Base-by-base conservation (phyloP, 1,284 basidiomycete genomes). In the Puccinia polysora region DNA sequence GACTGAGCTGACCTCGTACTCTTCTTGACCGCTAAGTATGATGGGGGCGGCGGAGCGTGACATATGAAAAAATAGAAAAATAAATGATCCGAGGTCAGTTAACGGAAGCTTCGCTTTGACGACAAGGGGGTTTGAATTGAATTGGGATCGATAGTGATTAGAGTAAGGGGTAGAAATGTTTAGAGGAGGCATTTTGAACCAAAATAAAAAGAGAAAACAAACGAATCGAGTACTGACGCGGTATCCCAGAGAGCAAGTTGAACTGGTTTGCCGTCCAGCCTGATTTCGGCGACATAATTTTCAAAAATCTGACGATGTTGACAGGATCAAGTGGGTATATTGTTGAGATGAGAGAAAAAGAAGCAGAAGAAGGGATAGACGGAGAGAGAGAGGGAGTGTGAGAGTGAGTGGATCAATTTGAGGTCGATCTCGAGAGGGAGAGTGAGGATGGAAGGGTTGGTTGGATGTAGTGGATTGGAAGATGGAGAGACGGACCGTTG, bases 271-370 rank as follows among this genome's bases (percentile, higher is more conserved):
- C 93, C 93, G 81, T 98, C 95, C 69, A 97, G 84, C 77, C 92
- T 85, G 78, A 98, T 96, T 83, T 97, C 95, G 56, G 95, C 94
- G 74, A 97, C 94, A 81, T 97, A 98, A 80, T 97, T 98, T 82
- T 96, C 93, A 78, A 96, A 96, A 69, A 96, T 92, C 74, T 78
- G 70, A 53, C 62, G 20, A 32, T 45, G 20, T 38, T 12, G 34
- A 6, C 20, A 56, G 68, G 58, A 74, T 58, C 30, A 73, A 74
- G 71, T 73, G 85, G 85, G 84, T 86, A 84, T 85, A 86, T 43
- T 43, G 40, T 43, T 76, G 15, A 73, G 55, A 73, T 71, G 45
- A 43, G 72, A 43, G n/a, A 40, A 49, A 32, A 71, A 70, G 56
- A 43, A 59, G 18, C 3, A n/a, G 30, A 32, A 12, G 52, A 38